These are phyloP conservation scores for Priceomyces melissophilus DNA, from an alignment of 805 yeast species.

Conservation along the genomic window DNA sequence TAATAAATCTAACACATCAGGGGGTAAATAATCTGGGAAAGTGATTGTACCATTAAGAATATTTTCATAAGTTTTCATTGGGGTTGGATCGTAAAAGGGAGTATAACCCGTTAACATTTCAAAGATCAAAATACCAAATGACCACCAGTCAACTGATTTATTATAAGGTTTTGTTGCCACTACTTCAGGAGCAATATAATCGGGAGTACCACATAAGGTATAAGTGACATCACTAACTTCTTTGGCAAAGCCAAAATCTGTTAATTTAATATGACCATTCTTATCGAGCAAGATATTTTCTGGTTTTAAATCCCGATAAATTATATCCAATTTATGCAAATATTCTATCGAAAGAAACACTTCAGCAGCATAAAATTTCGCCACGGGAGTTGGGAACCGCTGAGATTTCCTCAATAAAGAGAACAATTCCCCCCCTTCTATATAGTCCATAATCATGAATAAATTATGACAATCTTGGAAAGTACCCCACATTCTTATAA, in stretches of 20 bases:
- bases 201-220: constrained; percentile 64
- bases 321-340: constrained; percentile 55
- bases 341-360: constrained; percentile 57
- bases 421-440: constrained; percentile 62
- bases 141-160: constrained; percentile 66
- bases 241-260: constrained; percentile 63
- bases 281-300: constrained; percentile 57
- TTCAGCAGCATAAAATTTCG: constrained; percentile 62
- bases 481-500: constrained; percentile 67
- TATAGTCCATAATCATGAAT: constrained; percentile 64
- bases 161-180: constrained; percentile 61
- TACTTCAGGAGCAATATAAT: constrained; percentile 65
- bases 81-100: constrained; percentile 61
- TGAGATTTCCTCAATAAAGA: constrained; percentile 54
- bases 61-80: constrained; percentile 62
- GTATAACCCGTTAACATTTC: constrained; percentile 64
- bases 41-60: constrained; percentile 51
- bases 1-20: constrained; percentile 50
- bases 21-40: constrained; percentile 52
- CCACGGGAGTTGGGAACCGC: constrained; percentile 60
- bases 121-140: constrained; percentile 55
- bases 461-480: constrained; percentile 55
- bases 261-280: constrained; percentile 57
- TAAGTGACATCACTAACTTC: constrained; percentile 58
- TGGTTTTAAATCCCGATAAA: constrained; percentile 60